Evolutionary conservation across 1,139 yeast genomes (phyloP).

Genomic region (Candida labiduridarum): DNA sequence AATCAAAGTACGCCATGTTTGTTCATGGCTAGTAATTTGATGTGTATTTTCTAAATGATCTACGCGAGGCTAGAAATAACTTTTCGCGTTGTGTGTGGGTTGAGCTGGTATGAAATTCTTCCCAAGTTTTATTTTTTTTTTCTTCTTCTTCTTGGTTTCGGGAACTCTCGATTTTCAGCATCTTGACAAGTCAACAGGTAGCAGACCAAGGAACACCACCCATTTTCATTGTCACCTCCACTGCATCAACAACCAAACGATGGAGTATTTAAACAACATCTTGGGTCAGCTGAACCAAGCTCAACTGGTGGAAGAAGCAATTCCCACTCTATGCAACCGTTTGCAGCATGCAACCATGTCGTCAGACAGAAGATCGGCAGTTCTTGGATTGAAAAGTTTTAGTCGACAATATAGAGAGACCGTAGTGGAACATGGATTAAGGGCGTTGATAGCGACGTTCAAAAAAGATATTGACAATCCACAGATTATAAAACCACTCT

Average conservation of each 20-base stretch:
- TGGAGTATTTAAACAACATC: constrained; percentile 47
- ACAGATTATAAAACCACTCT: constrained; percentile 75
- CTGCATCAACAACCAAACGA: constrained; percentile 12
- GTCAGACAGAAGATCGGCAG: constrained; percentile 89
- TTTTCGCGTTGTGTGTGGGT: not conserved
- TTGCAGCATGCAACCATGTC: constrained; percentile 80
- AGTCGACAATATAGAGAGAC: constrained; percentile 87
- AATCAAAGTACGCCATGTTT: constrained; percentile 10
- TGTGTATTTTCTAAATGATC: not conserved
- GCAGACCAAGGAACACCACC: not conserved
- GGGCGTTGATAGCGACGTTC: constrained; percentile 71
- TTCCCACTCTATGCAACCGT: constrained; percentile 85
- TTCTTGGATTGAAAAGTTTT: constrained; percentile 85
- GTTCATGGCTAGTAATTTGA: not conserved
- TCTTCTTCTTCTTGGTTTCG: not conserved
- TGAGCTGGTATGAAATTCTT: not conserved
- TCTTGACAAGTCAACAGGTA: constrained; percentile 2
- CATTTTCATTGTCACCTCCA: no score
- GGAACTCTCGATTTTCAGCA: not conserved
- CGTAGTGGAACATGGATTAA: constrained; percentile 85
- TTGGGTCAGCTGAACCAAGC: constrained; percentile 44
- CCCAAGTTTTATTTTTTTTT: constrained; percentile 1
- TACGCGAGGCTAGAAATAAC: not conserved
- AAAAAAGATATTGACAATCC: constrained; percentile 68
- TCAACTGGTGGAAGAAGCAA: constrained; percentile 78